Evolutionary conservation across 768 basidiomycete genomes (phyloP), one percentile per base, ranked within the genome.

Genomic region (Russula sp.): DNA sequence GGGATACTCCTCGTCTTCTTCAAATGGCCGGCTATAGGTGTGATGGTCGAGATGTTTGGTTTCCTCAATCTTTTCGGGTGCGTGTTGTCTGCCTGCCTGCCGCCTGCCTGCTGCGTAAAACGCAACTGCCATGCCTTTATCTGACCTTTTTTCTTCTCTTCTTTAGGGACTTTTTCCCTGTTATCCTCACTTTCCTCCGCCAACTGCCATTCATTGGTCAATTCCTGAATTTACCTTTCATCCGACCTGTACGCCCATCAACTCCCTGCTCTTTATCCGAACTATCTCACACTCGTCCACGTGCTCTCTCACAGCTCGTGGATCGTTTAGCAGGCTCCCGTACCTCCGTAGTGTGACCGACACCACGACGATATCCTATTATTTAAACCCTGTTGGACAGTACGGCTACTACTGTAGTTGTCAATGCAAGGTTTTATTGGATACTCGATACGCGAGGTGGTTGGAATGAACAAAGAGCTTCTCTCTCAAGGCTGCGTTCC

Each of bases 111-210:
- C 1, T 5, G 32, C 20, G 20, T 9, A 1, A 5, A 32, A 36
- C 11, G 13, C 36, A 13, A 30, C 13, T 36, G 13, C 36, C n/a
- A n/a, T n/a, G n/a, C 36, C 30, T 30, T 5, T 13, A 36, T 36
- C 9, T 2, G 1, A 18, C 8, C 16, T n/a, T 36, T 20, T 26
- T 16, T 13, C 5, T 1, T 10, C 32, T 34, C 46, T n/a, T 32
- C 50, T 36, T 67, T 52, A 98, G 96, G 51, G 96, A 98, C 77
- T 99, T 99, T 81, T 98, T 98, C 84, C 97, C 97, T 7, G 97
- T 98, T 65, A 89, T 99, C 61, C 79, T 99, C 56, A 94, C 93
- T n/a, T 98, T 98, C 82, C 77, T 98, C 68, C 84, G 97, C 64
- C 96, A 98, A 77, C 74, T 98, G 52, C 96, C 97, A 5, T 86